phyloP scores from a whole-genome alignment of 805 yeast genomes.

The Saturnispora halmiae region DNA sequence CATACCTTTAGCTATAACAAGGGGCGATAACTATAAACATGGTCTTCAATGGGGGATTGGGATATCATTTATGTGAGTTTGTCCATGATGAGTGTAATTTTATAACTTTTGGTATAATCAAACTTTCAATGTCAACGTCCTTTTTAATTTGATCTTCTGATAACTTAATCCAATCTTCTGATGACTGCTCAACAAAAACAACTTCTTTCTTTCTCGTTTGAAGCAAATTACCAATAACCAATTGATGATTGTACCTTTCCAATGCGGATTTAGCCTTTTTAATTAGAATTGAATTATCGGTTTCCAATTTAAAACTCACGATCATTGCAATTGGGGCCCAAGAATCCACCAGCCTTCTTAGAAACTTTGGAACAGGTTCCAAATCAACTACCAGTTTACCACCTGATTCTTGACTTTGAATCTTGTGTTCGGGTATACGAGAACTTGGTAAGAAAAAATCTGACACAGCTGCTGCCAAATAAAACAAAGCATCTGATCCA shows the following conservation, averaged over 20 bases:
- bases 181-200: conserved; percentile 60
- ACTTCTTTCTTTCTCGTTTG: conserved; percentile 86
- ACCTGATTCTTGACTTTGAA: conserved; percentile 63
- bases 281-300: conserved; percentile 64
- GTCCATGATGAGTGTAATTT: conserved; percentile 59
- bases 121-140: conserved; percentile 59
- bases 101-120: conserved; percentile 73
- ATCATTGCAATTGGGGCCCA: conserved; percentile 98
- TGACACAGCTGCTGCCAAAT: conserved; percentile 94
- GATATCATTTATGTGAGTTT: conserved; percentile 40
- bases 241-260: conserved; percentile 79
- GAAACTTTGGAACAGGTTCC: conserved; percentile 94
- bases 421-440: conserved; percentile 85
- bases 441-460: conserved; percentile 89
- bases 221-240: conserved; percentile 87
- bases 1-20: conserved; percentile 37
- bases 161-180: conserved; percentile 43
- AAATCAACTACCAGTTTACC: conserved; percentile 77
- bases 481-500: conserved; percentile 60
- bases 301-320: conserved; percentile 87
- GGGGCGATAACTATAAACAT: conserved; percentile 39
- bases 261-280: conserved; percentile 73
- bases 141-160: conserved; percentile 31
- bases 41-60: conserved; percentile 56
- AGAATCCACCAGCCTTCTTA: conserved; percentile 74